Conservation (phyloP, 371 early-diverging fungal genomes). For the Mortierella sp. region DNA sequence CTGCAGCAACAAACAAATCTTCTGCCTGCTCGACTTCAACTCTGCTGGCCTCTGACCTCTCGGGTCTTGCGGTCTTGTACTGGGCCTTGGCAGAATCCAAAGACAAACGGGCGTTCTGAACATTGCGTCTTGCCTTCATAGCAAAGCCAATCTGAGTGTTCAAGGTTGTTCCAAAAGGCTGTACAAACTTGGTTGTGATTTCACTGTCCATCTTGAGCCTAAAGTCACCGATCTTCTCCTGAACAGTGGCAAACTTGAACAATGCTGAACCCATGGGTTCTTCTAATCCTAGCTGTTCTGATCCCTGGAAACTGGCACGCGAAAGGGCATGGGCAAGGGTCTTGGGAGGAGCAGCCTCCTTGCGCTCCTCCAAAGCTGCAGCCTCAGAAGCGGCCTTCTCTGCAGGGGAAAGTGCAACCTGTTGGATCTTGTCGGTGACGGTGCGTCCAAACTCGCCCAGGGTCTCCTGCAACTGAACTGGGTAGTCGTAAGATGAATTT, state of each 20-base stretch:
- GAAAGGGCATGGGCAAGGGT: conserved; percentile 82
- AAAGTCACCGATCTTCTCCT: conserved; percentile 87
- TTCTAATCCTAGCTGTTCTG: conserved; percentile 77
- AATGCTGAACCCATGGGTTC: conserved; percentile 89
- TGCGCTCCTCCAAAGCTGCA: conserved; percentile 56
- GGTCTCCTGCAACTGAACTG: conserved; percentile 80
- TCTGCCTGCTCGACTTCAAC: conserved; percentile 90
- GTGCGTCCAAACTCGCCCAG: conserved; percentile 75
- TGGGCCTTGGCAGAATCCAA: conserved; percentile 88
- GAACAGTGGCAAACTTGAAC: conserved; percentile 82
- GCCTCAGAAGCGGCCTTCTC: conserved; percentile 60
- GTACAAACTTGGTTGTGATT: conserved; percentile 78
- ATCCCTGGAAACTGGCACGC: conserved; percentile 73
- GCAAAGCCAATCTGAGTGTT: conserved; percentile 83
- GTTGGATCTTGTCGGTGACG: conserved; percentile 73
- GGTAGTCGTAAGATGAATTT: conserved; percentile 82
- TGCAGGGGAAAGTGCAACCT: conserved; percentile 67
- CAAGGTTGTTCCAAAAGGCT: conserved; percentile 78
- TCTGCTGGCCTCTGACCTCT: conserved; percentile 76
- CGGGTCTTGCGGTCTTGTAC: conserved; percentile 77
- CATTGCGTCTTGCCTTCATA: conserved; percentile 87
- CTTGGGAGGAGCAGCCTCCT: conserved; percentile 66
- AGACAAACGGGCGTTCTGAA: conserved; percentile 79
- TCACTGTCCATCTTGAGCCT: conserved; percentile 81
- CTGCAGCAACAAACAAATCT: conserved; percentile 91